Base-by-base conservation (phyloP, 192 early-diverging fungal genomes). In the Coemansia guatemalensis region DNA sequence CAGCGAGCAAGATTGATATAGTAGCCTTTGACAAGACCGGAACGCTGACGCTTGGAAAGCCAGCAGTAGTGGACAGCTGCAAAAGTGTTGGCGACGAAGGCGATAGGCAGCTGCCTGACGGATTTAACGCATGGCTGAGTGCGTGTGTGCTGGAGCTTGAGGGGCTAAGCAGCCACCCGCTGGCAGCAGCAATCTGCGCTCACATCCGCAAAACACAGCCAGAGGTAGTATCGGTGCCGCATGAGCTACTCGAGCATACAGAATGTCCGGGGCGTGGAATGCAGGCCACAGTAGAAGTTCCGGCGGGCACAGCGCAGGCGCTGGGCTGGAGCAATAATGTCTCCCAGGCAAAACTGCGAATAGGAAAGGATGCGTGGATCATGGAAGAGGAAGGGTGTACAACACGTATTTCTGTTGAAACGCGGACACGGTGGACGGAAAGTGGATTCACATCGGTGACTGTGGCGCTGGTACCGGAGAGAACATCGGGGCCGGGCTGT, bases 11-110 rank as follows among this genome's bases (percentile, higher is more conserved):
- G 50, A 83, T 99, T 8, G 89, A 88, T 56, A 88, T 89, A 48
- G 79, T 99, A 3, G 90, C 95, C n/a, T 97, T 97, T 83, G 97
- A 99, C 82, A 99, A 99, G 80, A 99, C 97, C 1, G 97, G 97
- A 39, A 97, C 95, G 0, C 67, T 99, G 47, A 99, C 97, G 6
- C 69, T 84, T 23, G 97, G 91, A 26, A 85, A 88, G 67, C 74
- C 90, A 26, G 78, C 83, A 5, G 86, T 92, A 3, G 78, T 82
- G 0, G 82, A 80, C 35, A 77, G 53, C 64, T 60, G 83, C 30
- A 63, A 39, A 64, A 1, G 39, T 44, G 9, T 3, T 44, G 39
- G 39, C 17, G 33, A 30, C 32, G 39, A 25, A 1, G 22, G 17
- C 7, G 3, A 25, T 21, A 8, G 6, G 17, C 6, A 29, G 14